Evolutionary conservation across 2,329 filamentous ascomycete species (phyloP).

Genomic region (Calcarisporium arbuscula): DNA sequence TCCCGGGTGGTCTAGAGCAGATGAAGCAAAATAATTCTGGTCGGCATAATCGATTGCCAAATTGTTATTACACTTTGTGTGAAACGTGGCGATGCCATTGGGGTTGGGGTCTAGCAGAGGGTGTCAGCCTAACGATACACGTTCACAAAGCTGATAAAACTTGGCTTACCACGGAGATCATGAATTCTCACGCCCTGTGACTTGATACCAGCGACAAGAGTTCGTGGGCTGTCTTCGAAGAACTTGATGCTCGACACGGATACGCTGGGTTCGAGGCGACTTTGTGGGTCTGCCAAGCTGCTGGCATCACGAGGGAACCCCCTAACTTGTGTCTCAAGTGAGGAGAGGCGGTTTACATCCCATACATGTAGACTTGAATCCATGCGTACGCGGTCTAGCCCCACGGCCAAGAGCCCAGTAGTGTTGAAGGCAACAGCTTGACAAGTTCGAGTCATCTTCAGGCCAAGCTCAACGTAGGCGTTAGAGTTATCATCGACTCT

Average conservation of each 20-base stretch:
- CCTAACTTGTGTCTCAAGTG: constrained; percentile 36
- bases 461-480: constrained; percentile 57
- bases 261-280: constrained; percentile 58
- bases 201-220: constrained; percentile 69
- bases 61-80: constrained; percentile 63
- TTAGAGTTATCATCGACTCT: constrained; percentile 66
- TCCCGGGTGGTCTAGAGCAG: constrained; percentile 66
- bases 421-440: constrained; percentile 78
- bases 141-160: constrained; percentile 5
- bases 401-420: constrained; percentile 66
- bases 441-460: constrained; percentile 71
- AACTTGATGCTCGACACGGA: constrained; percentile 80
- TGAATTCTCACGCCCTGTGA: constrained; percentile 70
- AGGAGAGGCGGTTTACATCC: constrained; percentile 61
- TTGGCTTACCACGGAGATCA: constrained; percentile 71
- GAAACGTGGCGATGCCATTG: constrained; percentile 50
- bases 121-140: constrained; percentile 2
- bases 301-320: constrained; percentile 46
- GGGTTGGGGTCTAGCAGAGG: constrained; percentile 42
- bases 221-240: constrained; percentile 70
- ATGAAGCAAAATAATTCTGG: constrained; percentile 79
- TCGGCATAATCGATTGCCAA: constrained; percentile 74
- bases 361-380: constrained; percentile 79
- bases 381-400: constrained; percentile 72
- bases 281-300: constrained; percentile 48